These are phyloP conservation scores for Helotiales sp. DNA, from an alignment of 2,329 filamentous ascomycete species.

Conservation along the genomic window DNA sequence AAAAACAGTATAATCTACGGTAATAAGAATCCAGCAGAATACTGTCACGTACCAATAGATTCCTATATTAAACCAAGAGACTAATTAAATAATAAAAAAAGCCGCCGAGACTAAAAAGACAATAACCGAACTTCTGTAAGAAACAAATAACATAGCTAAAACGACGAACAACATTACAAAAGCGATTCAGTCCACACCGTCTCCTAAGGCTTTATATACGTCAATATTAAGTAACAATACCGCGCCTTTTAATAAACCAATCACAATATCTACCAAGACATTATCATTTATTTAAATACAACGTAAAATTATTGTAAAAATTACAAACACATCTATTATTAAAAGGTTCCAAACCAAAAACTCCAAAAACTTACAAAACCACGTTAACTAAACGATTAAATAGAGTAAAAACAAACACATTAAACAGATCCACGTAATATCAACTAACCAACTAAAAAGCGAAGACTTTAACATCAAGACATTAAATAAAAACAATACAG, in stretches of 20 bases:
- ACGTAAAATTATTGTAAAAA: conserved; percentile 34
- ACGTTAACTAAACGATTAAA: conserved; percentile 32
- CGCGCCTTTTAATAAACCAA: conserved; percentile 25
- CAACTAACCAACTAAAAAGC: too few relatives aligned
- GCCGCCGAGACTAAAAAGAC: conserved; percentile 5
- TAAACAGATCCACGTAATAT: too few relatives aligned
- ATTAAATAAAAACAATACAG: too few relatives aligned
- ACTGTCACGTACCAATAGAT: conserved; percentile 12
- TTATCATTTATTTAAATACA: conserved; percentile 25
- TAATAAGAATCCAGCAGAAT: conserved; percentile 14
- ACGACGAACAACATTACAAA: conserved; percentile 10
- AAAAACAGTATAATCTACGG: conserved; percentile 5
- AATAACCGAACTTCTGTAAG: conserved; percentile 12
- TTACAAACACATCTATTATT: conserved; percentile 27
- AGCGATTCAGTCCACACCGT: neutral
- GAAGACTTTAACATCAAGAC: too few relatives aligned
- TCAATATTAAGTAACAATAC: conserved; percentile 11
- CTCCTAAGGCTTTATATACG: neutral
- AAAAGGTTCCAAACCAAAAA: conserved; percentile 28
- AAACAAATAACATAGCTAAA: conserved; percentile 16
- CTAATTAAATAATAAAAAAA: conserved; percentile 13
- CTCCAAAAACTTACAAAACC: conserved; percentile 24
- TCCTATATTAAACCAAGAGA: conserved; percentile 15
- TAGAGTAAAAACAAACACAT: conserved; percentile 24
- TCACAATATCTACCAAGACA: conserved; percentile 29